Percentiles rank a stretch among this genome's conserved stretches.
These are phyloP conservation scores for Pichia sp. DNA, from an alignment of 1,139 yeast genomes.

Conservation along the genomic window DNA sequence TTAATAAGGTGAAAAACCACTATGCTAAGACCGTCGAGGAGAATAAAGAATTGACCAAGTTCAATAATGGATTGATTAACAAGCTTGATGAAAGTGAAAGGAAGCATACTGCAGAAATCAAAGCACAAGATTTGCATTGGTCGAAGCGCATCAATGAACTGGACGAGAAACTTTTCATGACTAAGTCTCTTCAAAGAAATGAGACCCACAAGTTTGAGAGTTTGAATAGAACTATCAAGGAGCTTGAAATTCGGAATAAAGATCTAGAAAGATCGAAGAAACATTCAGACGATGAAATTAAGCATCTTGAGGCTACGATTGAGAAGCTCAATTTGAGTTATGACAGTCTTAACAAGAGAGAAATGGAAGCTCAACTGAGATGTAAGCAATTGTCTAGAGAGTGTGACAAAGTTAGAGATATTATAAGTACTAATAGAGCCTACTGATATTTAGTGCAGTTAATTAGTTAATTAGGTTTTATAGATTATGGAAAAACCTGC, in stretches of 20 bases:
- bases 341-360: slow-evolving; percentile 39
- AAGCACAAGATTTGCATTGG: slow-evolving; percentile 38
- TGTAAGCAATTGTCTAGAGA: slow-evolving; percentile 46
- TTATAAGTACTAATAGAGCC: neutral
- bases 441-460: neutral
- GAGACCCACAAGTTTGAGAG: slow-evolving; percentile 37
- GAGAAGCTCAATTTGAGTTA: slow-evolving; percentile 37
- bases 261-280: slow-evolving; percentile 27
- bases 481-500: neutral
- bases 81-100: slow-evolving; percentile 30
- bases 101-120: slow-evolving; percentile 27
- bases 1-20: slow-evolving; percentile 24
- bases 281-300: slow-evolving; percentile 30
- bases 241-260: slow-evolving; percentile 29
- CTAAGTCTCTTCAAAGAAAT: slow-evolving; percentile 35
- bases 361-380: slow-evolving; percentile 39
- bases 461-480: neutral
- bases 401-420: slow-evolving; percentile 50
- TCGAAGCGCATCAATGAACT: slow-evolving; percentile 32
- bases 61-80: slow-evolving; percentile 33
- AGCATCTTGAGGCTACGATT: slow-evolving; percentile 31
- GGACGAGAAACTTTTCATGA: slow-evolving; percentile 31
- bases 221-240: slow-evolving; percentile 35
- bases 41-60: slow-evolving; percentile 35
- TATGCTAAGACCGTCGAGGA: slow-evolving; percentile 33